Evolutionary conservation across 202 grass and related monocot species (phyloP), one percentile per base, ranked within the genome.

Genomic region (Musa balbisiana): DNA sequence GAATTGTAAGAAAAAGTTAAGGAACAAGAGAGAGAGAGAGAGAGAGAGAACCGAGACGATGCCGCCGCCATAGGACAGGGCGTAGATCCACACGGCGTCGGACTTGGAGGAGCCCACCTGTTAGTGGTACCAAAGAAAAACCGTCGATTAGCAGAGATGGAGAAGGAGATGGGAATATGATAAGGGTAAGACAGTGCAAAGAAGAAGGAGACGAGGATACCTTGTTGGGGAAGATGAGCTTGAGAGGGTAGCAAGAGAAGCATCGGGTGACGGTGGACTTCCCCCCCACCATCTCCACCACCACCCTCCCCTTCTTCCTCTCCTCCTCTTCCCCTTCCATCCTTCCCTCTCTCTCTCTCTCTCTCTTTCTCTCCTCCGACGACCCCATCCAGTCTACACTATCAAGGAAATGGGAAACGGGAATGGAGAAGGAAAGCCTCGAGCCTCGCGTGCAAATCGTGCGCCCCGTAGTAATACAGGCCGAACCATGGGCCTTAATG

Each of bases 191-290:
- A 43, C 33, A 21, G 63, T 50, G 29, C 5, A 9, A 2, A 2
- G 43, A 25, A 11, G 15, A 21, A 73, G 0, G 26, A 0, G 10
- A 58, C 23, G 21, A 8, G 20, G 16, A 15, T 26, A 89, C 90
- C 84, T 93, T 97, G 71, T 89, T 87, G 8, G 94, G 90, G 73
- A 83, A 67, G 81, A 93, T 97, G 80, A 97, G 77, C 84, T 97
- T 93, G 74, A 97, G 88, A 11, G 94, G 94, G 64, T 97, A 97
- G 81, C 81, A 89, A 26, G 82, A 83, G 78, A 97, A 97, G 85
- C 90, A 97, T 8, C 82, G 73, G 53, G 90, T 91, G 52, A 91
- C 66, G 53, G 76, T 84, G 22, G 94, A 97, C 85, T 73, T 82
- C 2, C 90, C 94, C 51, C 88, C 73, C 65, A 93, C 86, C 84